phyloP scores from a whole-genome alignment of 441 rosid genomes.

The Gossypium davidsonii region DNA sequence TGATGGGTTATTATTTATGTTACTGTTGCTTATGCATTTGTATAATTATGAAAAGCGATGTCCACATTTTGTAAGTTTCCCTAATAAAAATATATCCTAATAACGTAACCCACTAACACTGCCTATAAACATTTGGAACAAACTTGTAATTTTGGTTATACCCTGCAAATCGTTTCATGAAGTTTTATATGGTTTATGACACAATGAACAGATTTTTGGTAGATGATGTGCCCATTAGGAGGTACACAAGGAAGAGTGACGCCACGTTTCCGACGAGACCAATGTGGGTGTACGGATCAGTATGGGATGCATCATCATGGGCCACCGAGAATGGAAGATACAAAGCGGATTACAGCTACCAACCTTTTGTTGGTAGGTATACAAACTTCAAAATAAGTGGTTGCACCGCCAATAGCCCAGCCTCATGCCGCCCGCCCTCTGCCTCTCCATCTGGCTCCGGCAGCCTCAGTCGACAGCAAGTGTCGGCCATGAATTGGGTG shows the following conservation, averaged over 20 bases:
- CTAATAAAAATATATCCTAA: not conserved
- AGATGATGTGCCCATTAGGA: conserved; percentile 62
- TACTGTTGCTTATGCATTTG: not conserved
- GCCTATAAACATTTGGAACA: not conserved
- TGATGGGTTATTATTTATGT: not conserved
- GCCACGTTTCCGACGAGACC: conserved; percentile 52
- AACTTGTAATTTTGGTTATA: not conserved
- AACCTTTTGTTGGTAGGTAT: conserved; percentile 53
- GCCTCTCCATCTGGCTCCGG: conserved; percentile 28
- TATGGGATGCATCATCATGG: conserved; percentile 77
- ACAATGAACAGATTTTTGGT: conserved; percentile 42
- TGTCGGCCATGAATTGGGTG: conserved; percentile 45
- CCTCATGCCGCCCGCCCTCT: conserved; percentile 37
- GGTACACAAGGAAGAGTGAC: conserved; percentile 40
- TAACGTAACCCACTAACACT: not conserved
- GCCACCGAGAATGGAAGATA: conserved; percentile 64
- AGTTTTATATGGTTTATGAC: not conserved
- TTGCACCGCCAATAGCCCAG: conserved; percentile 29
- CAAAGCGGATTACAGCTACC: conserved; percentile 51
- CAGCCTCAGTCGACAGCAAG: conserved; percentile 45
- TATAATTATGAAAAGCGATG: not conserved
- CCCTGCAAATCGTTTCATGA: not conserved
- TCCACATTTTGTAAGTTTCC: not conserved
- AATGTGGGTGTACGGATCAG: conserved; percentile 59
- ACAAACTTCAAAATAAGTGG: conserved; percentile 44